phyloP scores from a whole-genome alignment of 2,329 filamentous ascomycete species.

The Stromatinia cepivora region DNA sequence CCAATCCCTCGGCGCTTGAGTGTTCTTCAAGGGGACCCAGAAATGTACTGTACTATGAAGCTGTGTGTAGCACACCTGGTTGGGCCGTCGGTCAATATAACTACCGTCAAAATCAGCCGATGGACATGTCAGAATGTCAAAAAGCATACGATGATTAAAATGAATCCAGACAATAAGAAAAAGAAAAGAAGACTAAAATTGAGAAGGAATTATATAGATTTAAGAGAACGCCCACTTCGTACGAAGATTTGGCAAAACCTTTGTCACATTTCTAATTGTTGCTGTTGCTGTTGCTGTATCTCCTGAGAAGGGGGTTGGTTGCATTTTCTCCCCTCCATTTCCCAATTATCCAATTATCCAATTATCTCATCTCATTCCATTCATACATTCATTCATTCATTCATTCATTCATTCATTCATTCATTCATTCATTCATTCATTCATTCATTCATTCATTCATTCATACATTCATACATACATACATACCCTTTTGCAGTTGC shows the following conservation, averaged over 20 bases:
- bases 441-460: too few species aligned
- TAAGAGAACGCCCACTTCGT: neutral
- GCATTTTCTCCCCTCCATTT: too few species aligned
- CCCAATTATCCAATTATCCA: too few species aligned
- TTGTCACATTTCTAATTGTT: neutral
- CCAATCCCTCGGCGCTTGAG: neutral
- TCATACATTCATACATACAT: too few species aligned
- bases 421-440: too few species aligned
- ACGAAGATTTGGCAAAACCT: neutral
- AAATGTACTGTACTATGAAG: neutral
- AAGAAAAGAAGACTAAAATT: neutral
- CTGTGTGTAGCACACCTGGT: neutral
- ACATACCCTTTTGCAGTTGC: neutral
- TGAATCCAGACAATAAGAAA: neutral
- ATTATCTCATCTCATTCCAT: neutral
- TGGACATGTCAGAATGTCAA: slow-evolving; percentile 18
- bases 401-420: too few species aligned
- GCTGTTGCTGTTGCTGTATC: neutral
- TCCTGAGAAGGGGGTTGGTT: neutral
- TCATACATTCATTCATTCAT: too few species aligned
- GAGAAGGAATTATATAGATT: neutral
- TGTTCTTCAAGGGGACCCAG: too few species aligned
- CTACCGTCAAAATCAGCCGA: slow-evolving; percentile 20
- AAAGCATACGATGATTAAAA: slow-evolving; percentile 25
- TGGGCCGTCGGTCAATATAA: slow-evolving; percentile 10